phyloP scores from a whole-genome alignment of 2,329 filamentous ascomycete genomes.

The Amauroascus verrucosus region DNA sequence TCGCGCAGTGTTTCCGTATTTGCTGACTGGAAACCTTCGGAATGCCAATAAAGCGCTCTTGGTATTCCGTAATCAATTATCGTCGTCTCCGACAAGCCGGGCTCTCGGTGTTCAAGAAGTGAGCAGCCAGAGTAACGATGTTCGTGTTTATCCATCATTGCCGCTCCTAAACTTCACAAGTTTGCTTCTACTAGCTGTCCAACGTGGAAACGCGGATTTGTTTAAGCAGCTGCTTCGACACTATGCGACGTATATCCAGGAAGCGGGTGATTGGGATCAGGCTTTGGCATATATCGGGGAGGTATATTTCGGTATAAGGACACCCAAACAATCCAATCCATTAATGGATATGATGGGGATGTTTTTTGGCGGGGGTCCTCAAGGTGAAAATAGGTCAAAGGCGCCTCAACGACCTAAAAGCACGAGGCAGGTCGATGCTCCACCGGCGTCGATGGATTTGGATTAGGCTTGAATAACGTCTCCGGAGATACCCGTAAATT shows the following conservation, averaged over 20 bases:
- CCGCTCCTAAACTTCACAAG: conserved; percentile 94
- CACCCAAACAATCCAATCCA: conserved; percentile 81
- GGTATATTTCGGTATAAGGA: conserved; percentile 90
- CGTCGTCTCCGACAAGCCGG: conserved; percentile 38
- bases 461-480: conserved; percentile 27
- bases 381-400: conserved; percentile 38
- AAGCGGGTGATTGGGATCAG: conserved; percentile 68
- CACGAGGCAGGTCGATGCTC: conserved; percentile 40
- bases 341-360: conserved; percentile 97
- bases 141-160: conserved; percentile 76
- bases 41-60: conserved; percentile 76
- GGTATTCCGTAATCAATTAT: conserved; percentile 60
- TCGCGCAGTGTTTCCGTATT: conserved; percentile 79
- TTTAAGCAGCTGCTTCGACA: conserved; percentile 74
- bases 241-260: conserved; percentile 68
- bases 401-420: conserved; percentile 32
- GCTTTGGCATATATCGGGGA: conserved; percentile 79
- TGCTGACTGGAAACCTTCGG: conserved; percentile 80
- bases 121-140: conserved; percentile 59
- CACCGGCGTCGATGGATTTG: conserved; percentile 37
- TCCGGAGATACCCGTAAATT: neutral
- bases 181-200: conserved; percentile 70
- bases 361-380: conserved; percentile 67
- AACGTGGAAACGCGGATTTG: conserved; percentile 65
- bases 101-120: conserved; percentile 70